phyloP scores from a whole-genome alignment of 2,329 filamentous ascomycete genomes.

The Penicillium italicum region DNA sequence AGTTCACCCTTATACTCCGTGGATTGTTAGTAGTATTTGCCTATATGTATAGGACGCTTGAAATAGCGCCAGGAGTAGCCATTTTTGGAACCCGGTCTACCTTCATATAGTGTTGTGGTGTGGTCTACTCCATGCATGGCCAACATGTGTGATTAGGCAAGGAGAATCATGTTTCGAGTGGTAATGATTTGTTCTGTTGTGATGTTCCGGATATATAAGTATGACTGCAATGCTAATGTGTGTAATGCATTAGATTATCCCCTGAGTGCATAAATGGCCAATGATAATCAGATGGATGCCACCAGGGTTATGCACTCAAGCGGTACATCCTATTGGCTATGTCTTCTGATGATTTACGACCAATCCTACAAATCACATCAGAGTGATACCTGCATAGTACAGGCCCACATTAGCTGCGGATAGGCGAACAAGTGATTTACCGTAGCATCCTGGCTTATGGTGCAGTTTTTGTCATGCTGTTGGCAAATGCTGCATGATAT shows the following conservation, averaged over 20 bases:
- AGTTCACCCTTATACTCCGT: too few species aligned
- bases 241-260: background rate
- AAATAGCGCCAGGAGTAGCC: background rate
- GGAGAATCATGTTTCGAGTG: background rate
- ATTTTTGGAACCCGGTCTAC: background rate
- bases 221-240: background rate
- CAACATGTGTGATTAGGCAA: background rate
- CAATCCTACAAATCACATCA: background rate
- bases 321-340: background rate
- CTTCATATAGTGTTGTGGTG: background rate
- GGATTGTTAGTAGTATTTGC: too few species aligned
- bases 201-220: background rate
- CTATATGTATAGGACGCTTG: background rate
- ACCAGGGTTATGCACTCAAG: background rate
- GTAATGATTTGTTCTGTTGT: background rate
- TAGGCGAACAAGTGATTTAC: background rate
- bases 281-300: background rate
- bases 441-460: too few species aligned
- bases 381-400: background rate
- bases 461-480: background rate
- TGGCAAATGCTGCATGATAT: too few species aligned
- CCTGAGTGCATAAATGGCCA: background rate
- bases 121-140: background rate
- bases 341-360: background rate
- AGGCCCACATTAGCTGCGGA: background rate